Evolutionary conservation across 352 stramenopile genomes (phyloP), one percentile per base, ranked within the genome.

Genomic region (Pythium folliculosum): DNA sequence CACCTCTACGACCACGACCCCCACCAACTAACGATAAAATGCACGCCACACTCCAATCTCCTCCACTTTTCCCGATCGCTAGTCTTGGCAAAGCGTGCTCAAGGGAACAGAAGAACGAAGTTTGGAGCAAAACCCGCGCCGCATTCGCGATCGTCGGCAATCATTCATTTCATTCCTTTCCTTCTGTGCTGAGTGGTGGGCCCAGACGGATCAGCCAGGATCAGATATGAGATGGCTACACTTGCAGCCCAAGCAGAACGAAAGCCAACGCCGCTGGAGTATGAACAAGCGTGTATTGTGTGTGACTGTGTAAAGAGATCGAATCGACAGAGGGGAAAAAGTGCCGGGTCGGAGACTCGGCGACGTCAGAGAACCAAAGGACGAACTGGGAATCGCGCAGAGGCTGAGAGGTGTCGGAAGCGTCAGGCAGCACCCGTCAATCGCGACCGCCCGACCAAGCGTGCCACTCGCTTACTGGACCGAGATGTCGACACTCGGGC

Each of bases 401-500:
- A 21, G 40, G 12, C 38, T 13, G 32, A 10, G 35, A 40, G 35
- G 35, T 40, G 35, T 16, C 35, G 35, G 12, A 40, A 7, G 27
- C 27, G 27, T 32, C 5, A 5, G 5, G 27, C 27, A 32, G 27
- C 27, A 32, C 27, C 5, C 27, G 27, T 32, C 27, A 32, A 32
- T 32, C 27, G 27, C 27, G 27, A 32, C 27, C 27, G 5, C 27
- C 27, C 27, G 27, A 32, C 27, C 27, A 5, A 32, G 27, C 27
- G 27, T 32, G 5, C 27, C 27, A 32, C 3, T 32, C 27, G 27
- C 27, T 89, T 91, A 94, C 56, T 86, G 72, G 58, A 94, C 84
- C 57, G 86, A 70, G 53, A 99, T 99, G 81, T 99, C 97, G 52
- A 99, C 97, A 76, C 91, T 90, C 56, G 97, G 97, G 74, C 97